Evolutionary conservation across 495 filamentous ascomycete genomes (phyloP), one percentile per base, ranked within the genome.

Genomic region (Durotheca rogersii): DNA sequence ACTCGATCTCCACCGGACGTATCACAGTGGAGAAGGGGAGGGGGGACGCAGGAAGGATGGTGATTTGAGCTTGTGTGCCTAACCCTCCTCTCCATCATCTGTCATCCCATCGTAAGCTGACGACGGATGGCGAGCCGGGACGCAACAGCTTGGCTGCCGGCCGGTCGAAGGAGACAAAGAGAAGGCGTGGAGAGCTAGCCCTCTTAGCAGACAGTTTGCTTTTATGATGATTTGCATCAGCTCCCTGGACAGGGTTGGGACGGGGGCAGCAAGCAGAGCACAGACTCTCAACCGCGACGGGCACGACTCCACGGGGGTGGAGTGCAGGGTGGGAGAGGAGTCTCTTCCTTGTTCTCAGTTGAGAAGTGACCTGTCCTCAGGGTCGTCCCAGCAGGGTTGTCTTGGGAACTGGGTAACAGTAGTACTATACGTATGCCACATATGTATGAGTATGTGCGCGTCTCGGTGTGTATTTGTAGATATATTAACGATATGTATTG

Each of bases 221-320:
- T 57, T 54, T 54, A 54, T 56, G 53, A 56, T 56, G 57, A 60
- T 60, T 51, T 60, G 57, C 57, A 60, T 56, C 57, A 34, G 41
- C 23, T 21, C 10, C 31, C 46, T 51, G 11, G 56, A 47, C 56
- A 60, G 42, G 51, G 51, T 55, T 55, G 33, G 35, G 44, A 38
- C 35, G 43, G 49, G 37, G 33, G n/a, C n/a, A n/a, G n/a, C n/a
- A n/a, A 36, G 40, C 49, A 31, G 25, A 35, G 44, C 46, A 51
- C 53, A 32, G 49, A 41, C 49, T 37, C 36, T 16, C 6, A 36
- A 47, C 51, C 35, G 4, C 33, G 42, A 41, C 45, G 21, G 16
- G 12, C 3, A 38, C 12, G 31, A 42, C 42, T 47, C 50, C 34
- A 44, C 32, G 49, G 53, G 41, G 59, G 42, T 46, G 62, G 47